These are phyloP conservation scores for Discostella stelligeroides DNA, from an alignment of 108 stramenopile species.

Conservation along the genomic window DNA sequence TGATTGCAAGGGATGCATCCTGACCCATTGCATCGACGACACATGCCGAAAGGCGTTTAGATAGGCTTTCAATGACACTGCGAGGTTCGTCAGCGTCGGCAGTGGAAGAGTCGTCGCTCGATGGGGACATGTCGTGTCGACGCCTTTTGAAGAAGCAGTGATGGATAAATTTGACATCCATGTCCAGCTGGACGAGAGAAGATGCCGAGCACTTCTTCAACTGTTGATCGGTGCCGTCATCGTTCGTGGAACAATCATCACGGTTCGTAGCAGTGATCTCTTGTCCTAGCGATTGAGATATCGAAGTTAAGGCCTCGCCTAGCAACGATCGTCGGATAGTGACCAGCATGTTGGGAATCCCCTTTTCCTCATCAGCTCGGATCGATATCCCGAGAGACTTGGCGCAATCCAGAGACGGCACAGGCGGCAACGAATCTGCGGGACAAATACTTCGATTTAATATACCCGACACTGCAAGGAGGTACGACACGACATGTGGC, in stretches of 20 bases:
- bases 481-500: constrained; percentile 65
- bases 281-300: constrained; percentile 33
- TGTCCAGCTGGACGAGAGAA: constrained; percentile 60
- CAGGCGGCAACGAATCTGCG: constrained; percentile 81
- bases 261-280: constrained; percentile 20
- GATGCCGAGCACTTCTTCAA: constrained; percentile 55
- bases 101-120: neutral
- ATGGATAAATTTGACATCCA: constrained; percentile 60
- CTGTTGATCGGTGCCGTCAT: constrained; percentile 24
- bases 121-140: constrained; percentile 17
- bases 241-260: constrained; percentile 7
- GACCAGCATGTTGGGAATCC: constrained; percentile 66
- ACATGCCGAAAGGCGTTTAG: constrained; percentile 25
- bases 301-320: constrained; percentile 45
- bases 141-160: constrained; percentile 60
- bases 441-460: constrained; percentile 82
- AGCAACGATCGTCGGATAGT: constrained; percentile 68
- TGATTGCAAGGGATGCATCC: constrained; percentile 13
- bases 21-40: constrained; percentile 27
- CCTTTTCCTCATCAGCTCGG: constrained; percentile 15
- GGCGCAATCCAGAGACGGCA: constrained; percentile 74
- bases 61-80: constrained; percentile 29
- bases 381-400: constrained; percentile 57
- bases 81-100: constrained; percentile 22
- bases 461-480: constrained; percentile 63